Conservation (phyloP, 305 asterid genomes). For the Fraxinus angustifolia region DNA sequence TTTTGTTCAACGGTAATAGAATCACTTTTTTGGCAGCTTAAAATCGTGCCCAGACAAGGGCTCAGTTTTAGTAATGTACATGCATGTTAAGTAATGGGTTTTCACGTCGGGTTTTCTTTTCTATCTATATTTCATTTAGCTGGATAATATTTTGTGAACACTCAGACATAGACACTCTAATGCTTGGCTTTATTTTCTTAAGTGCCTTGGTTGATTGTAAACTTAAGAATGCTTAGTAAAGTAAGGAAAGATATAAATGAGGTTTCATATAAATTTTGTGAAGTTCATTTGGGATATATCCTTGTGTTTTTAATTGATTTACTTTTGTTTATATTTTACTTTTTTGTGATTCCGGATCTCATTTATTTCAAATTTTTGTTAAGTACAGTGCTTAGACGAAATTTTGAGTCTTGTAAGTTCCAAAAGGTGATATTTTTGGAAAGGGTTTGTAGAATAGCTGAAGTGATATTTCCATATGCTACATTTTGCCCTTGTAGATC, state of each 20-base stretch:
- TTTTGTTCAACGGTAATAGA: too few species aligned
- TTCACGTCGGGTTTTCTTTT: not conserved
- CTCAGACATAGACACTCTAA: not conserved
- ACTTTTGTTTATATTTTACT: not conserved
- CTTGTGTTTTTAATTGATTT: not conserved
- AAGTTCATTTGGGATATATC: not conserved
- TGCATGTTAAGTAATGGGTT: not conserved
- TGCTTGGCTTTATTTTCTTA: not conserved
- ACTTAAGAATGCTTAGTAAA: not conserved
- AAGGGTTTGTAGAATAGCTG: not conserved
- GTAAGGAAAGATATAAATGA: not conserved
- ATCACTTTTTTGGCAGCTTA: too few species aligned
- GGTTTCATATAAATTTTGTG: not conserved
- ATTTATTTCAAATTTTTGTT: not conserved
- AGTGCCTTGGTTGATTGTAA: not conserved
- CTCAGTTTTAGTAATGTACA: not conserved
- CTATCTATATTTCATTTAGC: not conserved
- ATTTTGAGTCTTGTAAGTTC: not conserved
- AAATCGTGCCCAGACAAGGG: too few species aligned
- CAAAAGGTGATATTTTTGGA: not conserved
- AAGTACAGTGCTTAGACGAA: not conserved
- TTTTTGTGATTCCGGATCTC: not conserved
- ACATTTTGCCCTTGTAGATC: not conserved
- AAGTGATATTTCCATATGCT: not conserved
- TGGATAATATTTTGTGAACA: not conserved